Evolutionary conservation across 1,139 yeast genomes (phyloP).

Genomic region (Spencermartinsiella ligniputridi): DNA sequence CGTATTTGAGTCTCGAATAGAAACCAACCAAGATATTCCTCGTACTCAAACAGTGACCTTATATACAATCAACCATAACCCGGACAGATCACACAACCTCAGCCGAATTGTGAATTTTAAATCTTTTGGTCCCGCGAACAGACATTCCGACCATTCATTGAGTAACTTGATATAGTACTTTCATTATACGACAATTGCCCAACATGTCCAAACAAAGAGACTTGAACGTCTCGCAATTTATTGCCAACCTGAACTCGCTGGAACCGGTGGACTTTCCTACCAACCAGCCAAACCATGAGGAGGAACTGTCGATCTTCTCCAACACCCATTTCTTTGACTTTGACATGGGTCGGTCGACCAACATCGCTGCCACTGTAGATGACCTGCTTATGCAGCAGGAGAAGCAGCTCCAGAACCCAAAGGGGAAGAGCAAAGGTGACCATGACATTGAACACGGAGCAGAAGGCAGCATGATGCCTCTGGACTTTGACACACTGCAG

Average conservation of each 20-base stretch:
- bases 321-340: conserved; percentile 43
- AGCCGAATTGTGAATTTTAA: too few relatives aligned
- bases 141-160: too few relatives aligned
- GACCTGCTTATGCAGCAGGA: conserved; percentile 39
- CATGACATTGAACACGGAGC: conserved; percentile 14
- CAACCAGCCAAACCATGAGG: conserved; percentile 22
- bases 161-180: too few relatives aligned
- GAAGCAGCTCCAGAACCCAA: conserved; percentile 32
- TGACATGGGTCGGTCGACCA: conserved; percentile 41
- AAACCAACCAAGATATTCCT: too few relatives aligned
- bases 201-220: conserved; percentile 13
- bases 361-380: conserved; percentile 38
- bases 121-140: too few relatives aligned
- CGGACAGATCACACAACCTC: too few relatives aligned
- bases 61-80: too few relatives aligned
- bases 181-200: background rate
- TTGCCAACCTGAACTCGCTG: conserved; percentile 32
- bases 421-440: conserved; percentile 9
- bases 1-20: too few relatives aligned
- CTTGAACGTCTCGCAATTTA: conserved; percentile 30
- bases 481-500: conserved; percentile 18
- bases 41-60: too few relatives aligned
- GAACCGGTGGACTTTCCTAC: conserved; percentile 25
- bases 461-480: conserved; percentile 9
- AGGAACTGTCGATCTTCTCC: conserved; percentile 39